phyloP scores from a whole-genome alignment of 768 basidiomycete genomes.

The Trametes gibbosa region DNA sequence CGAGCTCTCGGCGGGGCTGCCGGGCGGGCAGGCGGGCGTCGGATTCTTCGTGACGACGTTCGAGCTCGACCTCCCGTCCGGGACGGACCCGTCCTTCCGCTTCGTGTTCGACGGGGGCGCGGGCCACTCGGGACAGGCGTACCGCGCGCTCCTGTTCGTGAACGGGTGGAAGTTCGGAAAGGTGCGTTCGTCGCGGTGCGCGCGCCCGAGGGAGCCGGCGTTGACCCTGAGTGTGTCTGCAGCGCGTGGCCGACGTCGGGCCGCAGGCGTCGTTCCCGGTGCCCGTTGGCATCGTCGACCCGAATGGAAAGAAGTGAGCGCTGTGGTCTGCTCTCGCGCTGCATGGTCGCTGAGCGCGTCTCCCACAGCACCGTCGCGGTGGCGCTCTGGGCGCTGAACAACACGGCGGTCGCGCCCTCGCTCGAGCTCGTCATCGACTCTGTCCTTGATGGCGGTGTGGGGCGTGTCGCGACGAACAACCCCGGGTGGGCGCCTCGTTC shows the following conservation, averaged over 20 bases:
- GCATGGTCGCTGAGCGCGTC: conserved; percentile 48
- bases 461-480: conserved; percentile 52
- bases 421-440: conserved; percentile 55
- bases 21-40: conserved; percentile 57
- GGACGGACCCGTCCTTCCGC: conserved; percentile 66
- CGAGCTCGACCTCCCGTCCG: conserved; percentile 53
- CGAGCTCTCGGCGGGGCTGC: conserved; percentile 57
- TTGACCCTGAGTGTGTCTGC: neutral
- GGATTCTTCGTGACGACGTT: conserved; percentile 84
- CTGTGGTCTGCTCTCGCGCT: neutral
- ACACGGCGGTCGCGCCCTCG: conserved; percentile 45
- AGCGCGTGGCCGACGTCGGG: conserved; percentile 34
- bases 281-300: conserved; percentile 76
- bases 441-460: conserved; percentile 66
- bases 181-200: conserved; percentile 35
- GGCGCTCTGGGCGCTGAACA: conserved; percentile 67
- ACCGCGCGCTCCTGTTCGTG: conserved; percentile 71
- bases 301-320: conserved; percentile 66
- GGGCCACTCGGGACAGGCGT: conserved; percentile 53
- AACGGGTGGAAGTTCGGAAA: conserved; percentile 94
- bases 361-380: conserved; percentile 40
- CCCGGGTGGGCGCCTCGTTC: conserved; percentile 44
- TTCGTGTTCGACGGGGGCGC: conserved; percentile 55
- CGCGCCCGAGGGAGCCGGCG: neutral
- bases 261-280: conserved; percentile 83